Evolutionary conservation across 306 rosid species (phyloP), one percentile per base, ranked within the genome.

Genomic region (Dryas alaskensis): DNA sequence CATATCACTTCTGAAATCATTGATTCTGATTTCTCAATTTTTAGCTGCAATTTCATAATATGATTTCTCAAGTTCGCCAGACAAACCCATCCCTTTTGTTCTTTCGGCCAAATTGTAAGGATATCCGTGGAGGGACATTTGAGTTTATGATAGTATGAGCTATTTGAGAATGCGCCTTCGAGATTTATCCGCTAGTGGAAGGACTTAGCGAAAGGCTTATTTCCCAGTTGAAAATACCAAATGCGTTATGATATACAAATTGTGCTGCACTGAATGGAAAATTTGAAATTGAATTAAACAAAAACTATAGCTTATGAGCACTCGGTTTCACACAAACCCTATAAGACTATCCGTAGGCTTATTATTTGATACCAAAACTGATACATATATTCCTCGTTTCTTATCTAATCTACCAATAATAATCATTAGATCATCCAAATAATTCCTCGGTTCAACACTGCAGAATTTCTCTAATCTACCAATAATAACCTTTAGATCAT

Each of bases 331-430:
- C 14, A 10, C 4, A 8, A 3, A 22, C 44, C 3, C 55, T 0
- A 14, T 3, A 54, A 9, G 13, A 66, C 58, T 16, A 47, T 10
- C 53, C 25, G 55, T 55, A 2, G 65, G 72, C 43, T 2, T 6
- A 54, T 19, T 73, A 73, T 48, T 17, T 52, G 17, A 14, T n/a
- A 12, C 44, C 67, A 76, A 76, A 76, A 76, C 51, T 55, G 44
- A 67, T 76, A 12, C 61, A 66, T 57, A 51, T 13, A n/a, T 10
- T 14, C 40, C 43, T 22, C 60, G 8, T 54, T 65, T 40, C 53
- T 10, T 22, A 7, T 4, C 39, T n/a, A 37, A 14, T 42, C 64
- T 43, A 12, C 0, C 25, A 12, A 65, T 4, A 52, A 53, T 13
- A 69, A 6, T 37, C 16, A 39, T 9, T 37, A 61, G 58, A 70